These are phyloP conservation scores for Pseudogymnoascus sp. DNA, from an alignment of 2,329 filamentous ascomycete genomes.

Conservation along the genomic window DNA sequence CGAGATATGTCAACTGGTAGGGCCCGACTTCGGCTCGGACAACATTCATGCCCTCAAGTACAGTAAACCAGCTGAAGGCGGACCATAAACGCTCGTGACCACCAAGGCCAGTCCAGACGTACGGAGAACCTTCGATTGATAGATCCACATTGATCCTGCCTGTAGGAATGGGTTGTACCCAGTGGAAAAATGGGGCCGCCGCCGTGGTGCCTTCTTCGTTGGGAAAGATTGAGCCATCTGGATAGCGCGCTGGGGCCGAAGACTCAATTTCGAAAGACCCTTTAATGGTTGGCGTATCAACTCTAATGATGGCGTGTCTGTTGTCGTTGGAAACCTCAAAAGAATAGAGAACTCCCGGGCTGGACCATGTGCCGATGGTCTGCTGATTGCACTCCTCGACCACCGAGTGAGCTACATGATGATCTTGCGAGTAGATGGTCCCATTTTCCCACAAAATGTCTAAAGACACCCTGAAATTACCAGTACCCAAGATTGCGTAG, in stretches of 20 bases:
- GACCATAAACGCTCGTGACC: conserved; percentile 23
- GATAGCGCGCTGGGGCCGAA: conserved; percentile 13
- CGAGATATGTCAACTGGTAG: neutral
- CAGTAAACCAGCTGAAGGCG: conserved; percentile 18
- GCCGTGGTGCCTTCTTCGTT: conserved; percentile 5
- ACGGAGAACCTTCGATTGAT: conserved; percentile 12
- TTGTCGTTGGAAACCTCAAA: neutral
- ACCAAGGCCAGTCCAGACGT: conserved; percentile 18
- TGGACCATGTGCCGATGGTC: neutral
- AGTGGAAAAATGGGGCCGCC: conserved; percentile 18
- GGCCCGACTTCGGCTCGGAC: neutral
- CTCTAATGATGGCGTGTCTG: neutral
- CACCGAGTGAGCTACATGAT: conserved; percentile 21
- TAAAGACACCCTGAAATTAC: conserved; percentile 23
- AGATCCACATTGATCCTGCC: conserved; percentile 15
- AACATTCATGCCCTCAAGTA: conserved; percentile 6
- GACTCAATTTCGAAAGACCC: conserved; percentile 17
- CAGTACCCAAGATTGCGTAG: conserved; percentile 24
- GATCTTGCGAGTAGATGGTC: conserved; percentile 20
- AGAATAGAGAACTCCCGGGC: neutral
- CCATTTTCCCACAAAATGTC: conserved; percentile 22
- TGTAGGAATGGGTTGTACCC: conserved; percentile 19
- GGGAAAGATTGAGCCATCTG: conserved; percentile 12
- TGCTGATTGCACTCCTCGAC: conserved; percentile 19
- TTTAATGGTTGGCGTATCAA: conserved; percentile 6